Evolutionary conservation across 768 basidiomycete genomes (phyloP), one percentile per base, ranked within the genome.

Genomic region (Lentinula guzmanii): DNA sequence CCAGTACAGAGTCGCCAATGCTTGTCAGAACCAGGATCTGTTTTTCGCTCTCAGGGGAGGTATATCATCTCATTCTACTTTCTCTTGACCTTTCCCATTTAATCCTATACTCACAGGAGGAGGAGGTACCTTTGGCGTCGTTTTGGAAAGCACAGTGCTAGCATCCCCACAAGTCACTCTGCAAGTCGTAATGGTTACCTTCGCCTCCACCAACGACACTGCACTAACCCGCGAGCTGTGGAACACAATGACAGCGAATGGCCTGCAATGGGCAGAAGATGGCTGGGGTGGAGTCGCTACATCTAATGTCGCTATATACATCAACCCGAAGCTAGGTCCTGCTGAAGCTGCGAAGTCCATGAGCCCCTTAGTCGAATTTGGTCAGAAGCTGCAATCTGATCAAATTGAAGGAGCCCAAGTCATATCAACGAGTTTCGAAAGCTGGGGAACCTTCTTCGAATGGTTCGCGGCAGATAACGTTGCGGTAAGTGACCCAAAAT

Each of bases 41-140:
- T 84, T 83, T 70, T 85, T 76, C 61, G 83, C 82, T 15, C 75
- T 85, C 39, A 75, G 78, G 35, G 79, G 79, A 55, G 79, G 78
- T 75, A 52, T 39, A 37, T 33, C 34, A 4, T 42, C 18, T 52
- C 24, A 21, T 28, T 39, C 4, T 11, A 13, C 7, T 33, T 37
- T 24, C 2, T 13, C 4, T 46, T 13, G 7, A 28, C 9, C 33
- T 9, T 16, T 13, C 33, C 28, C 10, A 39, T 41, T 18, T 16
- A 7, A 24, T 46, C 11, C 37, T 31, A 7, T 10, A 2, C 39
- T 42, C n/a, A 8, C 24, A 76, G 75, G 75, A 39, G 79, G 79
- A 10, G 79, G 79, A n/a, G 77, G 78, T 0, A 80, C 79, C 8
- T 80, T 79, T 57, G 79, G 78, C 21, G 76, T 79, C 41, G 79